These are phyloP conservation scores for Venturia oleaginea DNA, from an alignment of 2,329 filamentous ascomycete genomes.

Conservation along the genomic window DNA sequence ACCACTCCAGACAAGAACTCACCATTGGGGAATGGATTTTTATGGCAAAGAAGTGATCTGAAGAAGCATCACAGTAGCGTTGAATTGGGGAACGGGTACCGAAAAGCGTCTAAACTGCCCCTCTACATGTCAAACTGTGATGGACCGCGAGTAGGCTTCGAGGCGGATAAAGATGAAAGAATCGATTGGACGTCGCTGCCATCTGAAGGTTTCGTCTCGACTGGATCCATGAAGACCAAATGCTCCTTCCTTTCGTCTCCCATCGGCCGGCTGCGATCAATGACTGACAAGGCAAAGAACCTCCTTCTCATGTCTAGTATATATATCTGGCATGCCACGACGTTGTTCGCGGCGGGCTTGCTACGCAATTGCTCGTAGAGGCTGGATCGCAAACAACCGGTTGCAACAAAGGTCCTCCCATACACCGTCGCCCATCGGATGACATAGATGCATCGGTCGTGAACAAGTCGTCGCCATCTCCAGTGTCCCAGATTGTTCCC, in stretches of 20 bases:
- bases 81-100: too few relatives aligned
- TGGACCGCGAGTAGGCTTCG: too few relatives aligned
- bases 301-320: background rate
- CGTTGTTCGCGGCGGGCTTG: background rate
- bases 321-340: background rate
- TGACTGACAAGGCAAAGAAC: too few relatives aligned
- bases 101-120: too few relatives aligned
- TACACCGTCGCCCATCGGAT: background rate
- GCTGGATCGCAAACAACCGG: background rate
- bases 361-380: background rate
- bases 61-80: too few relatives aligned
- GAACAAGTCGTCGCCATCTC: background rate
- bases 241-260: too few relatives aligned
- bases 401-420: background rate
- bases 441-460: background rate
- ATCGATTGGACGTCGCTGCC: background rate
- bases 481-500: background rate
- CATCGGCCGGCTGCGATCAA: background rate
- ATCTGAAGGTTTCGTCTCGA: background rate
- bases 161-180: background rate
- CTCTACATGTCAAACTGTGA: too few relatives aligned
- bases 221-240: too few relatives aligned
- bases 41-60: too few relatives aligned
- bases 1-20: too few relatives aligned
- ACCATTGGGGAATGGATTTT: too few relatives aligned